Base-by-base conservation (phyloP, 2,329 filamentous ascomycete species). In the Mycosphaerella sp. region DNA sequence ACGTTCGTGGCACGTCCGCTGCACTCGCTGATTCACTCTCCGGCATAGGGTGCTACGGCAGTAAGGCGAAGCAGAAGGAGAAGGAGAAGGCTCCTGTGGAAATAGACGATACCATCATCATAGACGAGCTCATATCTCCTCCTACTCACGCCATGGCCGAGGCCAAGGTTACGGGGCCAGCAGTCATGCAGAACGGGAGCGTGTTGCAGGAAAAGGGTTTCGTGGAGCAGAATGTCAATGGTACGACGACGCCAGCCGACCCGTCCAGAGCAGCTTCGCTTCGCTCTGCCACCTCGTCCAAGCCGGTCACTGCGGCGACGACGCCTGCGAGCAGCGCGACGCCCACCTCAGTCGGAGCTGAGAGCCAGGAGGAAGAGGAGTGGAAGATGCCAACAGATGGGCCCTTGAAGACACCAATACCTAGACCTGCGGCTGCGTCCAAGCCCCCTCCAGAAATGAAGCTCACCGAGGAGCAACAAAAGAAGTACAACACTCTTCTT, bases 401-500 rank as follows among this genome's bases (percentile, higher is more conserved):
- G n/a, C 58, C 61, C 6, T 50, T 66, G 50, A 66, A 63, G 54
- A 64, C 62, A 14, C 66, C 66, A 8, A 62, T 69, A 35, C 61
- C 62, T 8, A 48, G 53, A 17, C 65, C 66, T 12, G 46, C 62
- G 12, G 71, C 84, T 1, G 71, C 73, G 32, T 78, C 79, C 66
- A 80, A 78, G 52, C 81, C 86, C 2, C 10, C 66, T 27, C 39
- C 79, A 5, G 75, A 76, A 8, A 69, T 80, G 5, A 69, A 77
- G 52, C 79, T 96, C 62, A 89, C 84, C 9, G 65, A 79, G 8
- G 89, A 95, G 32, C 87, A 97, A 71, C 72, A 87, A 66, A 68
- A 77, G 59, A 96, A 95, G 73, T 97, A 96, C 73, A 79, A 84
- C 39, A 74, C 81, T 57, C 77, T 97, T 44, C 79, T 97, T 41